Conservation (phyloP, 208 protist species). For the Crithidia thermophila region DNA sequence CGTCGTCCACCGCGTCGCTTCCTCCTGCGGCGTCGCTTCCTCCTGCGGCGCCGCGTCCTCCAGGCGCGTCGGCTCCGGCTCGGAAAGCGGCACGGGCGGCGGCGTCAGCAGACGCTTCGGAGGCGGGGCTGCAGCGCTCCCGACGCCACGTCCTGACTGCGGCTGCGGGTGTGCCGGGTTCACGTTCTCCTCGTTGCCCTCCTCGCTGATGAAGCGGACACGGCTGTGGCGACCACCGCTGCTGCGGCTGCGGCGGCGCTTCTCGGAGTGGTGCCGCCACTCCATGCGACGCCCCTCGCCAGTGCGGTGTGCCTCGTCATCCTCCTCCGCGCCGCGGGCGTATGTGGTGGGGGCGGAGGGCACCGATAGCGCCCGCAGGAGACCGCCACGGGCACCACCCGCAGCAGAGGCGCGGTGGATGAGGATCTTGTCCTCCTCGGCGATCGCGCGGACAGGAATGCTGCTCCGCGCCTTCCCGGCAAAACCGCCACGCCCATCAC, state of each 20-base stretch:
- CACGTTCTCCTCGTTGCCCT: neutral
- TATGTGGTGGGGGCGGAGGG: neutral
- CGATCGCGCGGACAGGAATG: conserved; percentile 6
- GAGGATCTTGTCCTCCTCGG: conserved; percentile 24
- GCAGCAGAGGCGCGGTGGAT: conserved; percentile 14
- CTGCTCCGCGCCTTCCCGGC: conserved; percentile 11
- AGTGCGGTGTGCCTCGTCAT: too few species aligned
- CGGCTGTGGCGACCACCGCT: conserved; percentile 32
- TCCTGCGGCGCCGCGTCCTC: conserved; percentile 3
- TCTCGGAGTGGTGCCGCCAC: conserved; percentile 21
- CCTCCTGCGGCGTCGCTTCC: conserved; percentile 5
- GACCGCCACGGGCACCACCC: neutral
- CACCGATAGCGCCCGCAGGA: conserved; percentile 16
- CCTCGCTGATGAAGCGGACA: conserved; percentile 36
- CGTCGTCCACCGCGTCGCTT: conserved; percentile 46
- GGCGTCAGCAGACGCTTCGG: conserved; percentile 25
- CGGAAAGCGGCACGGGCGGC: conserved; percentile 26
- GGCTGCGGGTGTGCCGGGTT: neutral
- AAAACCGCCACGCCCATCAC: neutral
- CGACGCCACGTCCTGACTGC: neutral
- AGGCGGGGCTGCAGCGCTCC: conserved; percentile 14
- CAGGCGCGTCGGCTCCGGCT: neutral
- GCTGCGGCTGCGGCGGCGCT: conserved; percentile 32
- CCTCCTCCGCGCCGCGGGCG: too few species aligned
- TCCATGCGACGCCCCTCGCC: neutral